Evolutionary conservation across 306 rosid genomes (phyloP).

Genomic region (Purshia tridentata): DNA sequence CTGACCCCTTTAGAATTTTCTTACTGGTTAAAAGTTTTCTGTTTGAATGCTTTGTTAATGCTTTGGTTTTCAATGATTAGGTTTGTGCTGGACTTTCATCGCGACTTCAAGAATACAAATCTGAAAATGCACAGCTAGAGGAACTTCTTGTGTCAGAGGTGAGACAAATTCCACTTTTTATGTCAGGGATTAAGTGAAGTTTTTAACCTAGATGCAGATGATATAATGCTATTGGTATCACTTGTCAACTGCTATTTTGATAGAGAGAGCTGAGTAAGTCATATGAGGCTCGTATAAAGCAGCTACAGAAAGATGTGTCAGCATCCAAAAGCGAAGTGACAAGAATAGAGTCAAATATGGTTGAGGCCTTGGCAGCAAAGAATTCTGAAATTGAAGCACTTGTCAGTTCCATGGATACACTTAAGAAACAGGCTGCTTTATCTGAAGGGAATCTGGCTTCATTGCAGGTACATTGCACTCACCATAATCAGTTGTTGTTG

Average conservation of each 20-base stretch:
- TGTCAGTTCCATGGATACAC: conserved; percentile 70
- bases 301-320: conserved; percentile 69
- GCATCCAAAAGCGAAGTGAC: conserved; percentile 76
- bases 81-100: conserved; percentile 98
- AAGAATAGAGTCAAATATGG: conserved; percentile 83
- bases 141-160: conserved; percentile 96
- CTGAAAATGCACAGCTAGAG: conserved; percentile 96
- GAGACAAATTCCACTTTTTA: conserved; percentile 26
- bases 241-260: conserved; percentile 26
- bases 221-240: conserved; percentile 2
- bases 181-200: conserved; percentile 18
- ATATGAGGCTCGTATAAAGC: conserved; percentile 78
- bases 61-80: conserved; percentile 41
- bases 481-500: conserved; percentile 15
- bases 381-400: conserved; percentile 92
- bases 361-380: conserved; percentile 88
- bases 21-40: conserved; percentile 25
- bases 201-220: not conserved
- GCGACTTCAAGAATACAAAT: conserved; percentile 95
- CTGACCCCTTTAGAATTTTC: conserved; percentile 16
- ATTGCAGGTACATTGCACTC: conserved; percentile 61
- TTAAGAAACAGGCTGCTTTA: conserved; percentile 82
- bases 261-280: conserved; percentile 97
- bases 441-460: conserved; percentile 95
- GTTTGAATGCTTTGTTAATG: conserved; percentile 30